Percentiles rank a stretch among this genome's conserved stretches.
These are phyloP conservation scores for Metschnikowia lochheadii DNA, from an alignment of 805 yeast species.

Conservation along the genomic window DNA sequence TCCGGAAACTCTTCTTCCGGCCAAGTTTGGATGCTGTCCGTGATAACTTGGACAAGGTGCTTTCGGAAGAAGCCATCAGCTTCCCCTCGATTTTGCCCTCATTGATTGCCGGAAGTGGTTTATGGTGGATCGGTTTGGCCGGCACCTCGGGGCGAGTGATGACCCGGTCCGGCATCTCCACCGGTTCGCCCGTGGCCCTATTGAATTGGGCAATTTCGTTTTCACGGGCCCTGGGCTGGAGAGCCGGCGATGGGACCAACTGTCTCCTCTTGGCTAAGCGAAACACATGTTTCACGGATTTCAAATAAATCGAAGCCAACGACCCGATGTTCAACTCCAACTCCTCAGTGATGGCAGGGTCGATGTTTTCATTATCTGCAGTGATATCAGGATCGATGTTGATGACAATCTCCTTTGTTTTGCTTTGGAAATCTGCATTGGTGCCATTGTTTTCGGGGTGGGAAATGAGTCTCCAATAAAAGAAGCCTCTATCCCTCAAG, in stretches of 20 bases:
- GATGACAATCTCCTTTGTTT: conserved; percentile 49
- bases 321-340: conserved; percentile 78
- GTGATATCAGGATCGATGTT: conserved; percentile 61
- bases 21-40: conserved; percentile 33
- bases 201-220: conserved; percentile 3
- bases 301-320: conserved; percentile 76
- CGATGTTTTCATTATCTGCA: conserved; percentile 64
- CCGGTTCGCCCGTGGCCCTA: conserved; percentile 12
- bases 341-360: conserved; percentile 70
- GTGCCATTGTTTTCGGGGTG: conserved; percentile 18
- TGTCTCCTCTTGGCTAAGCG: conserved; percentile 52
- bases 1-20: conserved; percentile 15
- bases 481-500: conserved; percentile 75
- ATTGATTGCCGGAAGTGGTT: conserved; percentile 11
- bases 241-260: conserved; percentile 46
- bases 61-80: neutral
- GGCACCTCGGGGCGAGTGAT: conserved; percentile 1
- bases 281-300: conserved; percentile 80
- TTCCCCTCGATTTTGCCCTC: neutral
- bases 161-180: conserved; percentile 4
- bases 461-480: conserved; percentile 80
- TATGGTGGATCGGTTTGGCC: neutral
- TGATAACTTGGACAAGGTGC: conserved; percentile 27
- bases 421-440: conserved; percentile 38
- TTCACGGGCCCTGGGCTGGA: conserved; percentile 22